Conservation (phyloP, 2,329 filamentous ascomycete species). For the Fusarium hostae region DNA sequence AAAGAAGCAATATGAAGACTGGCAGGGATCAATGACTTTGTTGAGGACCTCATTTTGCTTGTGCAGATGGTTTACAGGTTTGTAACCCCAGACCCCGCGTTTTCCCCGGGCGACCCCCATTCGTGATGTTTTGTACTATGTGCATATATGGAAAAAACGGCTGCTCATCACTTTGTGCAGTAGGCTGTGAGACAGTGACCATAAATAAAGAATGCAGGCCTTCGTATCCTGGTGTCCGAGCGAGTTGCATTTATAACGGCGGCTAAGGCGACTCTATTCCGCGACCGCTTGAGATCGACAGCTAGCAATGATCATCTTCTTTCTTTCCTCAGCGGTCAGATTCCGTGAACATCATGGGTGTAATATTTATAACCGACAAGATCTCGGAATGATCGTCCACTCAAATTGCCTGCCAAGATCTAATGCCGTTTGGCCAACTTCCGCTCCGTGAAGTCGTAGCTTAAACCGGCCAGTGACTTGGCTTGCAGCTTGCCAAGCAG, state of each 20-base stretch:
- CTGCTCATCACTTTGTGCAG: not conserved
- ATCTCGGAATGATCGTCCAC: not conserved
- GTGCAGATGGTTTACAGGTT: slow-evolving; percentile 3
- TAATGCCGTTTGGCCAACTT: not conserved
- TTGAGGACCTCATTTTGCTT: not conserved
- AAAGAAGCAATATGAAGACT: not conserved
- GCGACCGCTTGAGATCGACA: slow-evolving; percentile 1
- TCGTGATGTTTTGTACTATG: not conserved
- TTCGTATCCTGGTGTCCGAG: not conserved
- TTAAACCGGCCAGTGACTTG: not conserved
- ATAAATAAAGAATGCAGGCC: not conserved
- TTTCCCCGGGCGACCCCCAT: not conserved
- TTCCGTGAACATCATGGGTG: not conserved
- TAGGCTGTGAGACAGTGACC: not conserved
- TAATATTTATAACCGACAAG: not conserved
- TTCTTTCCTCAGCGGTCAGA: not conserved
- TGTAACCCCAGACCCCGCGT: slow-evolving; percentile 33
- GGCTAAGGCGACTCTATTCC: not conserved
- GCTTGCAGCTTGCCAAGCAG: slow-evolving; percentile 13
- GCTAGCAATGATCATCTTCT: not conserved
- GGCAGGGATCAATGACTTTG: not conserved
- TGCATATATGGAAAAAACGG: not conserved
- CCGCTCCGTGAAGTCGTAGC: not conserved
- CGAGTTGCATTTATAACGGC: not conserved
- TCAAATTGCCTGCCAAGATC: slow-evolving; percentile 7